These are phyloP conservation scores for Lachnellula willkommii DNA, from an alignment of 2,329 filamentous ascomycete genomes.

Conservation along the genomic window DNA sequence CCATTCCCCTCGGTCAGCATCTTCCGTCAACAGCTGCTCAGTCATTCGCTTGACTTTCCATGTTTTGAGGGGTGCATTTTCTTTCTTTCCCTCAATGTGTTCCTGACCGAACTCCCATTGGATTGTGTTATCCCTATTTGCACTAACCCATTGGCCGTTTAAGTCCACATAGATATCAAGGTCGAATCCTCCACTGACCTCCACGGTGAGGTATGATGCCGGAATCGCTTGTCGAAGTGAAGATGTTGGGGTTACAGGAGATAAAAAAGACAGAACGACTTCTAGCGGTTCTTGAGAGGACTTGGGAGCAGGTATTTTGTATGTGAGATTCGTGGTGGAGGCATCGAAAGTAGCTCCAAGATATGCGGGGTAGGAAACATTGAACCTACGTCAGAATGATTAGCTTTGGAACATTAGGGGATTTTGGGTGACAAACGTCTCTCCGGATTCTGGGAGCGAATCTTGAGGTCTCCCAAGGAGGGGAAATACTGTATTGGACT, in stretches of 20 bases:
- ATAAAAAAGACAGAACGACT: constrained; percentile 53
- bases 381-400: constrained; percentile 41
- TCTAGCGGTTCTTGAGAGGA: constrained; percentile 40
- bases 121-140: constrained; percentile 63
- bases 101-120: constrained; percentile 59
- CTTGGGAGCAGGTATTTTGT: constrained; percentile 46
- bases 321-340: constrained; percentile 65
- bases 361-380: constrained; percentile 53
- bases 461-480: constrained; percentile 62
- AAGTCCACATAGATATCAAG: constrained; percentile 62
- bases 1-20: constrained; percentile 74
- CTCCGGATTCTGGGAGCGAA: constrained; percentile 42
- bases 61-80: constrained; percentile 49
- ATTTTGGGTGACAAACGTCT: constrained; percentile 26
- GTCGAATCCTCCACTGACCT: constrained; percentile 61
- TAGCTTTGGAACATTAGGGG: not conserved
- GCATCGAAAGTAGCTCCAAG: constrained; percentile 61
- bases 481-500: constrained; percentile 56
- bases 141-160: constrained; percentile 78
- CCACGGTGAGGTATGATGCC: constrained; percentile 70
- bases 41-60: constrained; percentile 57
- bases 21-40: constrained; percentile 70
- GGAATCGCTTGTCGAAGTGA: constrained; percentile 42
- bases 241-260: constrained; percentile 31
- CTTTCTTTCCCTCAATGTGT: constrained; percentile 34